These are phyloP conservation scores for Tetrapisispora pingtungensis DNA, from an alignment of 805 yeast genomes.

Conservation along the genomic window DNA sequence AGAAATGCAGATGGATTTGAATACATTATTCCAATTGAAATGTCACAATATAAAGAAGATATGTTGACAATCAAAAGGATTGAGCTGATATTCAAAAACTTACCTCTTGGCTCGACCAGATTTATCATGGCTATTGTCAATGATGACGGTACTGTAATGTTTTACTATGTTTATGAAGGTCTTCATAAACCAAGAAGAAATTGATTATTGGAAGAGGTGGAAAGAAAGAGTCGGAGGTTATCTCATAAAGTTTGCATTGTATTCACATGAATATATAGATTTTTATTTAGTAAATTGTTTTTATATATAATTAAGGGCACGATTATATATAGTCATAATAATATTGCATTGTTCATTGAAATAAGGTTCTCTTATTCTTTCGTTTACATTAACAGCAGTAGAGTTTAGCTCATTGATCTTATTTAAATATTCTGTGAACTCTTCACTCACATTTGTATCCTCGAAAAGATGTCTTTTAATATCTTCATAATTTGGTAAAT, in stretches of 20 bases:
- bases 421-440: conserved; percentile 2
- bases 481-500: conserved; percentile 17
- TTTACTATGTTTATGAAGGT: conserved; percentile 58
- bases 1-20: conserved; percentile 9
- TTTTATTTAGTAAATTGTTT: neutral
- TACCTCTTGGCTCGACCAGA: conserved; percentile 28
- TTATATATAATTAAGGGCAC: neutral
- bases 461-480: conserved; percentile 9
- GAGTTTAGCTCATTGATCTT: neutral
- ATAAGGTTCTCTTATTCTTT: conserved; percentile 11
- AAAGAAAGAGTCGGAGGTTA: no score
- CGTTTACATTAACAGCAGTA: neutral
- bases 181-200: conserved; percentile 53
- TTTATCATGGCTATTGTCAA: conserved; percentile 47
- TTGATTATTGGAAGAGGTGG: conserved; percentile 15
- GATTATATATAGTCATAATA: conserved; percentile 17
- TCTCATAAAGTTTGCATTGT: no score
- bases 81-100: conserved; percentile 12
- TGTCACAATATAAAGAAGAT: conserved; percentile 20
- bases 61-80: conserved; percentile 18
- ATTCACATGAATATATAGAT: neutral
- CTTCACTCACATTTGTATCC: conserved; percentile 7
- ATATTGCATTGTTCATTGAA: conserved; percentile 25
- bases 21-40: conserved; percentile 23
- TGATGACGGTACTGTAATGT: conserved; percentile 63